Percentiles rank a stretch among this genome's conserved stretches.
These are phyloP conservation scores for Cytospora paraplurivora DNA, from an alignment of 2,329 filamentous ascomycete genomes.

Conservation along the genomic window DNA sequence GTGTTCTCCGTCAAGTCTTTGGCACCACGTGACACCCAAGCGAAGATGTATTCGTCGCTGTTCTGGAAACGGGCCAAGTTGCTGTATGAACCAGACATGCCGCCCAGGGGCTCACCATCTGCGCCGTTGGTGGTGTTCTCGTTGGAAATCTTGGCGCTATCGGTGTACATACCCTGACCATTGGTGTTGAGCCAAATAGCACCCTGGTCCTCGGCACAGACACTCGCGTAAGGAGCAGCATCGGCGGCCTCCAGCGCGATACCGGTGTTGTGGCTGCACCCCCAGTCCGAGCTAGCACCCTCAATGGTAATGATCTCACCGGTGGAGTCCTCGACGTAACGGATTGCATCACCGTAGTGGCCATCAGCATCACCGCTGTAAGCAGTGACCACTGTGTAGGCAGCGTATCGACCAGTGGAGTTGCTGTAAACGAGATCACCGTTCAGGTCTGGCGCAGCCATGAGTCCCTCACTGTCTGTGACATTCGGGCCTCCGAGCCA, in stretches of 20 bases:
- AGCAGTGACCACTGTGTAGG: constrained; percentile 63
- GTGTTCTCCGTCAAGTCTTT: constrained; percentile 54
- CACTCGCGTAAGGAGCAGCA: constrained; percentile 57
- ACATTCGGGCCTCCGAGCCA: constrained; percentile 60
- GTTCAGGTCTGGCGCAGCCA: constrained; percentile 60
- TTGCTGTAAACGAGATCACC: constrained; percentile 64
- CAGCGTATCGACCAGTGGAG: constrained; percentile 57
- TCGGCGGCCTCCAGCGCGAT: constrained; percentile 65
- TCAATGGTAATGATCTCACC: constrained; percentile 54
- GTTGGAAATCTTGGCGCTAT: constrained; percentile 62
- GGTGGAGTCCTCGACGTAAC: constrained; percentile 46
- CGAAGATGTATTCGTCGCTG: constrained; percentile 58
- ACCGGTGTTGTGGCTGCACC: constrained; percentile 66
- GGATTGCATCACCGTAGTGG: constrained; percentile 58
- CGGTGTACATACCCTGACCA: constrained; percentile 54
- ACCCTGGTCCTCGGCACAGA: constrained; percentile 65
- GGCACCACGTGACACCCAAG: constrained; percentile 64
- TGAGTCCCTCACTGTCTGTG: constrained; percentile 43
- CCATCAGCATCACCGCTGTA: constrained; percentile 57
- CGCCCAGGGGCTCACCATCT: constrained; percentile 61
- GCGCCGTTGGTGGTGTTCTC: constrained; percentile 63
- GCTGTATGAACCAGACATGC: constrained; percentile 65
- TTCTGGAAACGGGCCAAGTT: constrained; percentile 55
- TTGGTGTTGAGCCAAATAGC: constrained; percentile 66
- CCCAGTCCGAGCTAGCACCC: constrained; percentile 59